phyloP scores from a whole-genome alignment of 106 monocot genomes.

The Platanthera zijinensis region DNA sequence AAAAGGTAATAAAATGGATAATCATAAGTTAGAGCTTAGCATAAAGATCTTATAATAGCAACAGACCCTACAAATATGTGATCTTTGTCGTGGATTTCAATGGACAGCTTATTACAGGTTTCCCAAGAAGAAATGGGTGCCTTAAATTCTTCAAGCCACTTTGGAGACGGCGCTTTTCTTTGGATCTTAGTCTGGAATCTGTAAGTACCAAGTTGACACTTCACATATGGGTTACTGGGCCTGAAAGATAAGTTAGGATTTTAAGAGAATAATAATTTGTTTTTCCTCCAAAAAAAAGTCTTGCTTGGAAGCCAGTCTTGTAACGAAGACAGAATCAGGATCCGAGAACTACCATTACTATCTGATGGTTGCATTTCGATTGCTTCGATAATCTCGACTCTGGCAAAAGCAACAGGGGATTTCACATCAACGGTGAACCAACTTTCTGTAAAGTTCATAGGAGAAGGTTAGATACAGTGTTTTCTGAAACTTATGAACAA shows the following conservation, averaged over 20 bases:
- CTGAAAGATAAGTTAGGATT: slow-evolving; percentile 19
- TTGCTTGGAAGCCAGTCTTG: neutral
- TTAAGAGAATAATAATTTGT: neutral
- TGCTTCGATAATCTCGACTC: slow-evolving; percentile 58
- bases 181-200: slow-evolving; percentile 74
- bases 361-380: slow-evolving; percentile 49
- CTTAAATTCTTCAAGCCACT: slow-evolving; percentile 80
- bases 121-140: slow-evolving; percentile 91
- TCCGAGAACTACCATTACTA: slow-evolving; percentile 29
- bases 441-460: slow-evolving; percentile 18
- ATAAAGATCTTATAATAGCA: slow-evolving; percentile 6
- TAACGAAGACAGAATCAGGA: neutral
- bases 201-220: slow-evolving; percentile 59
- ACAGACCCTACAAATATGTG: slow-evolving; percentile 78
- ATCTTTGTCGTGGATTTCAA: slow-evolving; percentile 80
- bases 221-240: slow-evolving; percentile 86
- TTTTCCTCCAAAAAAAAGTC: neutral
- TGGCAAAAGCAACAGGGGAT: slow-evolving; percentile 42
- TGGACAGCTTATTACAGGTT: slow-evolving; percentile 33
- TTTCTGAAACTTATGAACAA: neutral
- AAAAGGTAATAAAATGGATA: neutral
- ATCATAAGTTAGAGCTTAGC: neutral
- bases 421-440: slow-evolving; percentile 66
- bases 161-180: slow-evolving; percentile 68
- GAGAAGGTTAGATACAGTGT: neutral